A percentile compares a stretch with the other conserved stretches of the same genome.
phyloP scores from a whole-genome alignment of 371 early-diverging fungal genomes.

The Mortierella sp. region DNA sequence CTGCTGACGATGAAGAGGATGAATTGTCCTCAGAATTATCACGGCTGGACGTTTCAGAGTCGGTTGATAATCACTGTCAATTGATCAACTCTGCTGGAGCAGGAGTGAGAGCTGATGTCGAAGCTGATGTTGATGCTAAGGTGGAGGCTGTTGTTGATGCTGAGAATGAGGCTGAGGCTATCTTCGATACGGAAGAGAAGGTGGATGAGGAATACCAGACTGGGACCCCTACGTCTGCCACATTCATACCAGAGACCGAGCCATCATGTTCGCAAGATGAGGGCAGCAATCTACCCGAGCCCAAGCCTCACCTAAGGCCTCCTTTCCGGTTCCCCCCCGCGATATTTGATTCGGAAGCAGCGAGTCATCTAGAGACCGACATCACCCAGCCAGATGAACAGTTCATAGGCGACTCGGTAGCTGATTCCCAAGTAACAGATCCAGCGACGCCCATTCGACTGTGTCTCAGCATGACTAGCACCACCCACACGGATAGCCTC shows the following conservation, averaged over 20 bases:
- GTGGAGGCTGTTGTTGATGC: no score
- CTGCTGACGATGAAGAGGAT: background rate
- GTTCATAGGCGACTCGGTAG: constrained; percentile 19
- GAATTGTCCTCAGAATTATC: constrained; percentile 42
- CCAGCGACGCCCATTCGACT: constrained; percentile 21
- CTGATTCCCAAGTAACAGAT: constrained; percentile 9
- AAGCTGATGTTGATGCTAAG: no score
- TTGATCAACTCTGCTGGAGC: background rate
- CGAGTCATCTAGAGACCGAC: constrained; percentile 42
- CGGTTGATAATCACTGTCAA: background rate
- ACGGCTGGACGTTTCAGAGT: constrained; percentile 22
- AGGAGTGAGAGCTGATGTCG: background rate
- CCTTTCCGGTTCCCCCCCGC: background rate
- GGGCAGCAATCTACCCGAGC: no score
- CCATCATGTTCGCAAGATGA: no score
- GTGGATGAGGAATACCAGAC: background rate
- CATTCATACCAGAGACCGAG: no score
- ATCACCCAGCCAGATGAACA: constrained; percentile 40
- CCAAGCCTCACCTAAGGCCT: no score
- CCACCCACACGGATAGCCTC: background rate
- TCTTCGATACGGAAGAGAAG: background rate
- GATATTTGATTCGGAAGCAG: constrained; percentile 1
- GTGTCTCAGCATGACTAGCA: constrained; percentile 3
- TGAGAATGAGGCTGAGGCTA: no score
- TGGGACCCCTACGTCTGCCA: background rate